Evolutionary conservation across 345 rosid species (phyloP).

Genomic region (Acer campestre): DNA sequence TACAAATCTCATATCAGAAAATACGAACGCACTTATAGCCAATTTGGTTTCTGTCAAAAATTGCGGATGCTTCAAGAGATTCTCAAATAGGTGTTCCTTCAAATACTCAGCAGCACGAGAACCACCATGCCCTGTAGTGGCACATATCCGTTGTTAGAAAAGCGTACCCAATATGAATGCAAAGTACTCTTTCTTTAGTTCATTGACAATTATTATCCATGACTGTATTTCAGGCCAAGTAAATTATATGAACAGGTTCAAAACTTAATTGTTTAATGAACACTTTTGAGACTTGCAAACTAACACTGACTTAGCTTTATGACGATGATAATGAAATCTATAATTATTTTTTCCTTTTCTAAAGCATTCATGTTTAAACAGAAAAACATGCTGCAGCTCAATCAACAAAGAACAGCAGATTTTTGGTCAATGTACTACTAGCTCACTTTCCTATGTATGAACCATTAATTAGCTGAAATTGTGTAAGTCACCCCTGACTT

Average conservation of each 20-base stretch:
- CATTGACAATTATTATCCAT: background rate
- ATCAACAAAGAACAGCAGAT: background rate
- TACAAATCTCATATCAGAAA: background rate
- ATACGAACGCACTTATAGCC: constrained; percentile 67
- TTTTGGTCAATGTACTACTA: background rate
- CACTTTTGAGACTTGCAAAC: background rate
- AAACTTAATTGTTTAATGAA: constrained; percentile 2
- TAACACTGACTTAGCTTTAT: background rate
- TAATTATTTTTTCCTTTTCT: background rate
- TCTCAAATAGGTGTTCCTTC: constrained; percentile 90
- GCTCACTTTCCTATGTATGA: background rate
- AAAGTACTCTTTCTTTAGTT: background rate
- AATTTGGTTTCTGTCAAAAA: constrained; percentile 74
- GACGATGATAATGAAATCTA: background rate
- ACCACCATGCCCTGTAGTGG: constrained; percentile 93
- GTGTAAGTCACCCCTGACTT: background rate
- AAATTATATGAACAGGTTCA: background rate
- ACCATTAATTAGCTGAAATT: background rate
- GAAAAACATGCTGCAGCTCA: constrained; percentile 1
- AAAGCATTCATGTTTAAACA: background rate
- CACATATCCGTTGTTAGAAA: constrained; percentile 3
- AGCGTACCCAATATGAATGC: background rate
- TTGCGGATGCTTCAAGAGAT: constrained; percentile 86
- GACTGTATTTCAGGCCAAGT: background rate
- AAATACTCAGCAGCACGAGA: constrained; percentile 96